Base-by-base conservation (phyloP, 192 early-diverging fungal species). In the Coemansia sp. region DNA sequence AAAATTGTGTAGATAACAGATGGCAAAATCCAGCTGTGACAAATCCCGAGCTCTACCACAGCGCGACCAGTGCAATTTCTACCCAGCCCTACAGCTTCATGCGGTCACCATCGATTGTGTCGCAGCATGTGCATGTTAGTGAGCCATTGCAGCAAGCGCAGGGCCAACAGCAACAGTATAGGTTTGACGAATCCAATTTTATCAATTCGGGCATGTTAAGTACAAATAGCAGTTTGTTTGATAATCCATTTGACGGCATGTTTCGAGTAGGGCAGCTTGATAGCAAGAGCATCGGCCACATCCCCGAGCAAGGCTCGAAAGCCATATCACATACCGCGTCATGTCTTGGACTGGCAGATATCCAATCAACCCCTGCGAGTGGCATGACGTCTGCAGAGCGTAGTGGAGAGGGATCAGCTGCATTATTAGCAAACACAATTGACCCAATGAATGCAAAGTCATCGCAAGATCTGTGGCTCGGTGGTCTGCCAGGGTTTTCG, bases 1-100 rank as follows among this genome's bases (percentile, higher is more conserved):
- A 7, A 21, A 55, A 11, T 67, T 66, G 42, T 79, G 72, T 79
- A 80, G 77, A 71, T 68, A 63, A 59, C 63, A 78, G 55, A 54
- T 67, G 68, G 71, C 64, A 57, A 27, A 68, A 80, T 0, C 25
- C 71, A 32, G 61, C 57, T 24, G 20, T 66, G n/a, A 7, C 19
- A 14, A 33, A 30, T 29, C 30, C 62, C 2, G 68, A 75, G 5
- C 29, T 14, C 23, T 51, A 54, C 25, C 27, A 55, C 20, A 20
- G 20, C 24, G 56, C 27, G 6, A 9, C 46, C 7, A 23, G 5
- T 22, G 10, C 4, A 3, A 30, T 57, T 17, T 20, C 24, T 1
- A 19, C 59, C 17, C 68, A 27, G 55, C 51, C 54, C 20, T 58
- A 70, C 24, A 54, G 61, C 6, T 20, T 61, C 2, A 30, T 39